Base-by-base conservation (phyloP, 352 stramenopile species). In the Pythium scleroteichum region DNA sequence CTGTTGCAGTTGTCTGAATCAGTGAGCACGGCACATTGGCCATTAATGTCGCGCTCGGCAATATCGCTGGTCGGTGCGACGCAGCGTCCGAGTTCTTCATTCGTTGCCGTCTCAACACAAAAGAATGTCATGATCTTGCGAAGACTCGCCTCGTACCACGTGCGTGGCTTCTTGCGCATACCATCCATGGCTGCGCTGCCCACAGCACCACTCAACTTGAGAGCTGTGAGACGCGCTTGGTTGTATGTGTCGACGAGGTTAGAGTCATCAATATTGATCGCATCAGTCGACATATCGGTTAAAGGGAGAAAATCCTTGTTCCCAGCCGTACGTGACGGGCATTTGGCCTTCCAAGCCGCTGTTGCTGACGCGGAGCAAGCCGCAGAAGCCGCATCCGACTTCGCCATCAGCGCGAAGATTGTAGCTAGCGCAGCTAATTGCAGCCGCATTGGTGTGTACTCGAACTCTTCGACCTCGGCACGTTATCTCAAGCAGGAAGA, bases 81-180 rank as follows among this genome's bases (percentile, higher is more conserved):
- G 23, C 85, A 94, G 10, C 85, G 85, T 42, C 83, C 62, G 3
- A 94, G 53, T 27, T 89, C 73, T 2, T 64, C 63, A 10, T 32
- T 47, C 10, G 58, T 53, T 4, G 76, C 74, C 8, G 79, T 89
- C 56, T 88, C 50, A 9, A 82, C 72, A 59, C 85, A 94, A 12
- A 92, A 71, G 42, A 86, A 88, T 19, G 82, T 92, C 58, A 86
- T 75, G 40, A 90, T 75, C 46, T 80, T 84, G 26, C 64, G 58
- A 27, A 94, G 66, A 67, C 78, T 90, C 17, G 70, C 26, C 45
- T 89, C 74, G 59, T 94, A 94, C 82, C 83, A 94, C 19, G 52
- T 60, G 4, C 65, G 62, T 5, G 63, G 75, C 66, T 94, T 89
- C 61, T 89, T 79, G 38, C 85, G 85, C 66, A 94, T 78, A 5